Evolutionary conservation across 805 yeast genomes (phyloP), one percentile per base, ranked within the genome.

Genomic region (Spathaspora hagerdaliae): DNA sequence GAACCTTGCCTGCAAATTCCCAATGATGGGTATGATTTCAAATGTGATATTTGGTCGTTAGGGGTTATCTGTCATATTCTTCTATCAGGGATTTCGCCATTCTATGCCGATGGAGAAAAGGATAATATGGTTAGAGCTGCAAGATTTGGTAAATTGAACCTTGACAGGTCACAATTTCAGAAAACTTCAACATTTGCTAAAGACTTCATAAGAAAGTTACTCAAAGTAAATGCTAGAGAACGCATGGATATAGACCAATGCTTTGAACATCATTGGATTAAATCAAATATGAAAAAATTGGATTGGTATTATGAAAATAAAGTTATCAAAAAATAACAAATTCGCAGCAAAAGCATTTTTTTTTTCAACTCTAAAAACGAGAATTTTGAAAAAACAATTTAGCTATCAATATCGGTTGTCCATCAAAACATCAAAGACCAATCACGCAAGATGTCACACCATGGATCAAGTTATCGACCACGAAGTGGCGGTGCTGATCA

Each of bases 21-120:
- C 3, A 56, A 41, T 36, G 41, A 33, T 7, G 82, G 82, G 0
- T 82, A 82, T 54, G 77, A 73, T 47, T 63, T 61, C 29, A 79
- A 78, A 53, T 82, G 87, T 55, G 89, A 83, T 59, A 59, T 81
- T 34, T 83, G 89, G 90, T 83, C 89, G 1, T 53, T 83, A 4
- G 89, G 89, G 0, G 75, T 83, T 0, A 74, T 83, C 12, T 55
- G 74, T 4, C 81, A 81, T 59, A 79, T 83, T 10, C 61, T 83
- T 60, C 60, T 82, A 12, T 79, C 82, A 36, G 87, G 87, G 0
- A 69, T 80, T 2, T 82, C 87, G 0, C 87, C 88, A 6, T 83
- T 83, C 53, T 79, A 75, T 2, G 69, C 73, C 42, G 63, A 73
- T 14, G 72, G 65, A 7, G 39, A 31, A 11, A 35, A 15, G 55